Evolutionary conservation across 2,329 filamentous ascomycete genomes (phyloP).

Genomic region (Fonsecaea monophora): DNA sequence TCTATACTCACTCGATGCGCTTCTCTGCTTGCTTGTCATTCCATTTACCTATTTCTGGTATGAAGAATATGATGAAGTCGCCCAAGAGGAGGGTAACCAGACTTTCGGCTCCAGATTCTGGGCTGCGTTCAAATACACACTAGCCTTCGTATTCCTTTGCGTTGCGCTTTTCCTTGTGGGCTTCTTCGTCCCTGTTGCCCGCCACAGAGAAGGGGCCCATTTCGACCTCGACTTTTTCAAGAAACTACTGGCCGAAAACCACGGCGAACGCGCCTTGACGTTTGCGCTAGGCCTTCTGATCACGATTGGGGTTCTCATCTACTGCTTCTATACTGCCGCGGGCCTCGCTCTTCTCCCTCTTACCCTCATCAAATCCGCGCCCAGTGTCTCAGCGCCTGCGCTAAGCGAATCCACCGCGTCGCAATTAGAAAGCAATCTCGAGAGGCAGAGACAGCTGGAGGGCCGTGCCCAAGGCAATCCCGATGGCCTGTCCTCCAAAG

Average conservation of each 20-base stretch:
- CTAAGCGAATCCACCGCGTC: constrained; percentile 77
- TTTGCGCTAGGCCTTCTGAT: constrained; percentile 90
- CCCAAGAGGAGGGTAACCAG: constrained; percentile 78
- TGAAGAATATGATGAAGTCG: constrained; percentile 94
- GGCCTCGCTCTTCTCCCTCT: constrained; percentile 89
- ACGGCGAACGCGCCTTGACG: constrained; percentile 88
- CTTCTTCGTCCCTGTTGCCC: constrained; percentile 88
- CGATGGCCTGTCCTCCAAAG: constrained; percentile 79
- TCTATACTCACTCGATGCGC: constrained; percentile 87
- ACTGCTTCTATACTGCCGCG: constrained; percentile 84
- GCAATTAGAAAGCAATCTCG: constrained; percentile 84
- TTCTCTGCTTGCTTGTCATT: constrained; percentile 86
- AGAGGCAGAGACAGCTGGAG: constrained; percentile 90
- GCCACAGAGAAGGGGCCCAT: constrained; percentile 68
- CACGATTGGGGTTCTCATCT: constrained; percentile 83
- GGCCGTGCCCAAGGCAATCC: constrained; percentile 78
- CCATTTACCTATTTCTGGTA: constrained; percentile 99
- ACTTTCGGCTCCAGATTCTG: constrained; percentile 74
- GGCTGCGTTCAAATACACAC: constrained; percentile 89
- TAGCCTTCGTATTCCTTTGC: constrained; percentile 76
- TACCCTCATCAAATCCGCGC: constrained; percentile 88
- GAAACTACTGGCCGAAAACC: constrained; percentile 76
- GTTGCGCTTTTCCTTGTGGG: constrained; percentile 87
- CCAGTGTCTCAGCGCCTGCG: constrained; percentile 80
- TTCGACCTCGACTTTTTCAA: constrained; percentile 92